Conservation (phyloP, 106 monocot species). For the Dendrobium nobile region DNA sequence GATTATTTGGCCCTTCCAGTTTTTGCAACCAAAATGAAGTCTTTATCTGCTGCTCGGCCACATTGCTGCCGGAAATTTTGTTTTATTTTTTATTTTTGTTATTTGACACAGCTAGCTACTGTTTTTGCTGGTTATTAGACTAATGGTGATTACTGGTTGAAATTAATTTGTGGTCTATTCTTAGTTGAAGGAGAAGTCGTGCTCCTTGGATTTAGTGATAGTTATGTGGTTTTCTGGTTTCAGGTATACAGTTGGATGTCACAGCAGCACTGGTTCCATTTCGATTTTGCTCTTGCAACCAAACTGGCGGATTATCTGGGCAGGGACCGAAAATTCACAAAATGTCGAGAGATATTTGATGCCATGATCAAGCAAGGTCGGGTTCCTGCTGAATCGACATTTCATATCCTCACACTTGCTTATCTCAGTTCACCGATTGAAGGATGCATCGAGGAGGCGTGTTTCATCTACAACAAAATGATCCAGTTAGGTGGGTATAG, state of each 20-base stretch:
- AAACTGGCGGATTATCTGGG: slow-evolving; percentile 80
- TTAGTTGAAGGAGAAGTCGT: background rate
- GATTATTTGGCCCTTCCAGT: slow-evolving; percentile 13
- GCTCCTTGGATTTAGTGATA: background rate
- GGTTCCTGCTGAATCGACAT: slow-evolving; percentile 79
- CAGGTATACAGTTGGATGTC: slow-evolving; percentile 96
- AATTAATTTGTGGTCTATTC: background rate
- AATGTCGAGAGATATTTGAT: slow-evolving; percentile 80
- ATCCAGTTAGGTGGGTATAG: slow-evolving; percentile 72
- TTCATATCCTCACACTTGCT: slow-evolving; percentile 69
- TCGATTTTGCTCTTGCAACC: slow-evolving; percentile 68
- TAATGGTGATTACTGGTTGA: background rate
- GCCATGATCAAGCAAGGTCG: slow-evolving; percentile 63
- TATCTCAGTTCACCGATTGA: slow-evolving; percentile 64
- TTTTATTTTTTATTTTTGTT: background rate
- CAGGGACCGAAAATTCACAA: slow-evolving; percentile 58
- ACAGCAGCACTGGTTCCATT: slow-evolving; percentile 63
- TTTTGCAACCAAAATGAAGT: background rate
- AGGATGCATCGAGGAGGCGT: slow-evolving; percentile 77
- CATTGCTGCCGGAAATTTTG: background rate
- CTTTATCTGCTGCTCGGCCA: no score
- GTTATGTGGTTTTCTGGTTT: slow-evolving; percentile 7
- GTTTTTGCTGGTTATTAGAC: background rate
- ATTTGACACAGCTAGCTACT: background rate
- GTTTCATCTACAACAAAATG: slow-evolving; percentile 81